Evolutionary conservation across 1,284 basidiomycete species (phyloP), one percentile per base, ranked within the genome.

Genomic region (Naganishia albida): DNA sequence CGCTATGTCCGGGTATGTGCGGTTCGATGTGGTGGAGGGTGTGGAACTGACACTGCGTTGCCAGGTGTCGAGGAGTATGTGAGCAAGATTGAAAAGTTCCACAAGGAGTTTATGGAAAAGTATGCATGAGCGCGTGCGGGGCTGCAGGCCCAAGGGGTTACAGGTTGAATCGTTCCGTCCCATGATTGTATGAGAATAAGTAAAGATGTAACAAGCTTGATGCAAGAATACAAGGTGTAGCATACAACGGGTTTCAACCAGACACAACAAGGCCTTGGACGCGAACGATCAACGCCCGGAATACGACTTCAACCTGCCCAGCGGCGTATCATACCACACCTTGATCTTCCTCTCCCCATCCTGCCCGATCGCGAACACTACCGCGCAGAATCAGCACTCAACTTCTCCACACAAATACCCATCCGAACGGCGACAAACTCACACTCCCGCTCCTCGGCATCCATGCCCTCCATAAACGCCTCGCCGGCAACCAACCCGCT

Each of bases 361-460:
- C 73, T 93, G 91, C 7, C 90, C 91, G 57, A 91, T 78, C 18
- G 84, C 80, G 76, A 93, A 94, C 66, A 94, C 91, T 94, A 63
- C 12, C 42, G 25, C 18, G 18, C 13, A 3, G 10, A 44, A 28
- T 53, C 15, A 25, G 13, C 51, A 34, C 26, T 20, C 26, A 26
- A 63, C 20, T 23, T 59, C 3, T 10, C 26, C 25, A 18, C 13
- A 1, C 20, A 26, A n/a, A 15, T 6, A 20, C 57, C 25, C 15
- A 38, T 34, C 18, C 25, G 23, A n/a, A 62, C 18, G 26, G n/a
- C n/a, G 52, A 20, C 23, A 3, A 6, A 83, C 87, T 82, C 74
- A 93, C 91, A 70, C 81, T 93, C 90, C 68, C 92, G 83, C 77
- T 95, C 91, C 16, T 89, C 90, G 10, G 84, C 86, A 67, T 95